Percentiles rank a stretch among this genome's conserved stretches.
Conservation (phyloP, 345 rosid species). For the rapeseed (Brassica napus) region Da-Ae NC_063446.1:11714001-11714500, state of each 20-base stretch:
- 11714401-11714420: not conserved
- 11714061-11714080: not conserved
- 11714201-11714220: not conserved
- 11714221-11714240: not conserved
- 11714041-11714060: not conserved
- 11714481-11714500: not conserved
- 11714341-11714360: not conserved
- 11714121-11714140: constrained; percentile 3
- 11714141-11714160: not conserved
- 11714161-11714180: not conserved
- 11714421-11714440: not conserved
- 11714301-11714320: not conserved
- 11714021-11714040: not conserved
- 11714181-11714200: not conserved
- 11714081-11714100: not conserved
- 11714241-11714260: constrained; percentile 1
- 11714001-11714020: not conserved
- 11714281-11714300: constrained; percentile 3
- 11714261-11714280: not conserved
- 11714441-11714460: not conserved
- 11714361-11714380: constrained; percentile 1
- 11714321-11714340: not conserved
- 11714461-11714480: not conserved
- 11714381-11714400: not conserved
- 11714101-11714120: not conserved